Evolutionary conservation across 208 protist genomes (phyloP).

Genomic region (Acanthamoeba healyi): DNA sequence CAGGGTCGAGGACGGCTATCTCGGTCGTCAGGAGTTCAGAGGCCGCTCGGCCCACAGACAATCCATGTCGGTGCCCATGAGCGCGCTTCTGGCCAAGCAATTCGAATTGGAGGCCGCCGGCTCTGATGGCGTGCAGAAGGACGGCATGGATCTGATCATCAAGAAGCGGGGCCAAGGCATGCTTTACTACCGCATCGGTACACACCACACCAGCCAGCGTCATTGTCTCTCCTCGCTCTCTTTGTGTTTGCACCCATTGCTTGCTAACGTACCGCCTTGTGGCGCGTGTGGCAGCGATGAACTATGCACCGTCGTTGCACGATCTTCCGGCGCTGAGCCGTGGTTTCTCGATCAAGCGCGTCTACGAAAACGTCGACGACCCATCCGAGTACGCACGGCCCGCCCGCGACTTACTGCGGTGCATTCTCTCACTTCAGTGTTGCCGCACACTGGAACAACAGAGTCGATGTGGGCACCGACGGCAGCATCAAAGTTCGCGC

Average conservation of each 20-base stretch:
- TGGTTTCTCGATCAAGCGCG: constrained; percentile 50
- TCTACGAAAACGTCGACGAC: constrained; percentile 59
- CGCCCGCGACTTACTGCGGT: not conserved
- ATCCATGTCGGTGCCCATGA: constrained; percentile 26
- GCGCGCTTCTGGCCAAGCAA: constrained; percentile 22
- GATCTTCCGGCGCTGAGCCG: not conserved
- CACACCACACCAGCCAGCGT: too few species aligned
- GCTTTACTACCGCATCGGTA: constrained; percentile 54
- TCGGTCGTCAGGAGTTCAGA: constrained; percentile 11
- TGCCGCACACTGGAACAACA: not conserved
- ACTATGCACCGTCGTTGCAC: constrained; percentile 39
- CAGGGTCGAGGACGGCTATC: constrained; percentile 27
- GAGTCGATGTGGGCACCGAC: not conserved
- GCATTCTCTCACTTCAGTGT: not conserved
- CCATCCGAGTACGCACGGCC: not conserved
- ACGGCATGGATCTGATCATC: constrained; percentile 24
- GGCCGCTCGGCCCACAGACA: not conserved
- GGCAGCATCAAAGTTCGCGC: not conserved
- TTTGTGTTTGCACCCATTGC: not conserved
- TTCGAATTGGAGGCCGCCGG: not conserved
- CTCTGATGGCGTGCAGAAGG: not conserved
- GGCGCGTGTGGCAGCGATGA: not conserved
- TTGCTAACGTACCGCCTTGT: not conserved
- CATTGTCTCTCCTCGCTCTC: not conserved
- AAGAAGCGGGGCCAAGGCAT: not conserved